A percentile compares a stretch with the other conserved stretches of the same genome.
phyloP scores from a whole-genome alignment of 805 yeast genomes.

The Blastobotrys parvus region DNA sequence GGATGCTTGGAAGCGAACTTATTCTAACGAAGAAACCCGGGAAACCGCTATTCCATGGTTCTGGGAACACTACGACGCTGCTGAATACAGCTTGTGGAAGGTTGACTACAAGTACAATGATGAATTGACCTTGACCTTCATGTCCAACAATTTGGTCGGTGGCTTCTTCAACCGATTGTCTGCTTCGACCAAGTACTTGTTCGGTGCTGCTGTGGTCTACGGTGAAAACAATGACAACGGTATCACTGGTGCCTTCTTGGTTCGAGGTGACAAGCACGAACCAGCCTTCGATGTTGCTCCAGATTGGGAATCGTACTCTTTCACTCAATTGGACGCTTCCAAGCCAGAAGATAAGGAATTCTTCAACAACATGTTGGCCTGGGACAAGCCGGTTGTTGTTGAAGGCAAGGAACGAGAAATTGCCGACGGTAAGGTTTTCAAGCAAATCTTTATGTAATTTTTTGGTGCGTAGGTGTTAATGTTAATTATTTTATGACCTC shows the following conservation, averaged over 20 bases:
- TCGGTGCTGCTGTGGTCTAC: constrained; percentile 89
- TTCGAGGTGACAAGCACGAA: constrained; percentile 84
- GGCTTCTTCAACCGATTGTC: constrained; percentile 95
- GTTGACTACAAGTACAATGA: constrained; percentile 97
- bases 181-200: constrained; percentile 88
- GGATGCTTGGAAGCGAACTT: constrained; percentile 93
- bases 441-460: constrained; percentile 38
- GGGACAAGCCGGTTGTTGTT: constrained; percentile 88
- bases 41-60: constrained; percentile 92
- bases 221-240: constrained; percentile 99
- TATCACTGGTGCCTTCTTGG: constrained; percentile 87
- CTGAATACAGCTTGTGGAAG: constrained; percentile 92
- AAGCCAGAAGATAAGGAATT: constrained; percentile 70
- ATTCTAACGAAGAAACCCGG: constrained; percentile 97
- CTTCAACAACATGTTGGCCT: constrained; percentile 88
- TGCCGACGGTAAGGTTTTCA: constrained; percentile 96
- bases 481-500: background rate
- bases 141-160: constrained; percentile 97
- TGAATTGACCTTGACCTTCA: constrained; percentile 91
- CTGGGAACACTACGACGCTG: constrained; percentile 90
- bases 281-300: constrained; percentile 99
- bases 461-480: background rate
- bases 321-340: constrained; percentile 74
- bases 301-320: constrained; percentile 93
- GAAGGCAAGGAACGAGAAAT: constrained; percentile 79